Conservation (phyloP, 306 rosid species). For the Cucumis hystrix region DNA sequence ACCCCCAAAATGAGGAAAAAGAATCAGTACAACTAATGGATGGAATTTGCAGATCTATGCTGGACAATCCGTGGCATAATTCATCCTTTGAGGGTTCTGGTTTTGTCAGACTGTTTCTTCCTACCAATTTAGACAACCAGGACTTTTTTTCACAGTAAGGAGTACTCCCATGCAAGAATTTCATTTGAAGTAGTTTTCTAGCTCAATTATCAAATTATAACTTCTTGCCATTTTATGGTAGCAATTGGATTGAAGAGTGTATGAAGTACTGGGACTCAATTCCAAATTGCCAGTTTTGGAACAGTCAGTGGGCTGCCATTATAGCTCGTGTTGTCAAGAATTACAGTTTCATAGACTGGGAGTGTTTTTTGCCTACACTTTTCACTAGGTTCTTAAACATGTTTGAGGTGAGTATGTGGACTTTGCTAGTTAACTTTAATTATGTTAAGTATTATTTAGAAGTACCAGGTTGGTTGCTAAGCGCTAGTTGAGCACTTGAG, state of each 20-base stretch:
- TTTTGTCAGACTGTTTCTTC: constrained; percentile 86
- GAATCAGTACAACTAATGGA: constrained; percentile 10
- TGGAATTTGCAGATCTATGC: constrained; percentile 52
- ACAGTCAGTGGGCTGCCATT: constrained; percentile 92
- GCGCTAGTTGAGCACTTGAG: background rate
- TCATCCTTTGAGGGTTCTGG: constrained; percentile 98
- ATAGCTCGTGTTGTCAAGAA: constrained; percentile 81
- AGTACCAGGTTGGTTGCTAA: background rate
- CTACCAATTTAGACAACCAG: constrained; percentile 72
- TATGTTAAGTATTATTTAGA: constrained; percentile 10
- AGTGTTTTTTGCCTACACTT: constrained; percentile 65
- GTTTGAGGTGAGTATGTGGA: constrained; percentile 74
- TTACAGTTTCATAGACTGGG: constrained; percentile 69
- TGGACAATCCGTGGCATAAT: constrained; percentile 99
- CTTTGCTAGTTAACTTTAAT: constrained; percentile 11
- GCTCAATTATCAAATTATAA: constrained; percentile 11
- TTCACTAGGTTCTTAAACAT: constrained; percentile 86
- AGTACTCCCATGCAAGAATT: constrained; percentile 13
- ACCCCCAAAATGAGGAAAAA: background rate
- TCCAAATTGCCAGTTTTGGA: constrained; percentile 98
- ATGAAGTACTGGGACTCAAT: constrained; percentile 73
- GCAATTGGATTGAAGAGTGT: constrained; percentile 72
- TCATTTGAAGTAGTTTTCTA: constrained; percentile 13
- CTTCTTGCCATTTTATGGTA: constrained; percentile 25
- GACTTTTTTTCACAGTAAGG: constrained; percentile 78